phyloP scores from a whole-genome alignment of 2,329 filamentous ascomycete genomes.

The Aspergillus candidus region DNA sequence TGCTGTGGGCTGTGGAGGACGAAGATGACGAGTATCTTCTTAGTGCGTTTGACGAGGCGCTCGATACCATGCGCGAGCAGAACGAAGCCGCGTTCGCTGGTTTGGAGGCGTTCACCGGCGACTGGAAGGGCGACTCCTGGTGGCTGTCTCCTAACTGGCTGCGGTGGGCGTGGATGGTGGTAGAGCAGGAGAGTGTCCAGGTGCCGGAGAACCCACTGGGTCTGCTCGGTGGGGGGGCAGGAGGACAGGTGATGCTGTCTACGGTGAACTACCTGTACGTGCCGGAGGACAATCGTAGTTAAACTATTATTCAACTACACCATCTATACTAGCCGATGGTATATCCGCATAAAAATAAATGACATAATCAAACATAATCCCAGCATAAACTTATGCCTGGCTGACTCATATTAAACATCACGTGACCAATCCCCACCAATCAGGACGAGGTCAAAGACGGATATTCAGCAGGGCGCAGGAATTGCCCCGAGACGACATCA shows the following conservation, averaged over 20 bases:
- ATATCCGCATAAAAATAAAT: too few species aligned
- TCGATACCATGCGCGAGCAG: slow-evolving; percentile 14
- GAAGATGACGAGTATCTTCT: slow-evolving; percentile 22
- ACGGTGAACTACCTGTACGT: slow-evolving; percentile 34
- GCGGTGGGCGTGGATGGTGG: slow-evolving; percentile 40
- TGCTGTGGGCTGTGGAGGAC: slow-evolving; percentile 26
- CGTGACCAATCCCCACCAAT: slow-evolving; percentile 30
- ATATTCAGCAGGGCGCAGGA: slow-evolving; percentile 36
- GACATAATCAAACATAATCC: too few species aligned
- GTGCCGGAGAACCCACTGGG: slow-evolving; percentile 30
- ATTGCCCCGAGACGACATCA: slow-evolving; percentile 25
- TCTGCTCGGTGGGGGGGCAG: slow-evolving; percentile 17
- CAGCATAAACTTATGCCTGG: neutral
- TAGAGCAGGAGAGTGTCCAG: slow-evolving; percentile 35
- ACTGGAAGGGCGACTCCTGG: slow-evolving; percentile 20
- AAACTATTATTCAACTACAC: too few species aligned
- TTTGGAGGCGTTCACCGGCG: slow-evolving; percentile 15
- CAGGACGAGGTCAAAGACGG: slow-evolving; percentile 31
- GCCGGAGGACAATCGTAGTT: slow-evolving; percentile 19
- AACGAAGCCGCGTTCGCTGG: slow-evolving; percentile 9
- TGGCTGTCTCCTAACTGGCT: slow-evolving; percentile 36
- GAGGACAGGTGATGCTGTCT: slow-evolving; percentile 19
- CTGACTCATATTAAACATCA: slow-evolving; percentile 13
- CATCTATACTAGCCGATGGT: too few species aligned
- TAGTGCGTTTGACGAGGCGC: slow-evolving; percentile 18